These are phyloP conservation scores for Orbilia ellipsospora DNA, from an alignment of 2,329 filamentous ascomycete species.

Conservation along the genomic window DNA sequence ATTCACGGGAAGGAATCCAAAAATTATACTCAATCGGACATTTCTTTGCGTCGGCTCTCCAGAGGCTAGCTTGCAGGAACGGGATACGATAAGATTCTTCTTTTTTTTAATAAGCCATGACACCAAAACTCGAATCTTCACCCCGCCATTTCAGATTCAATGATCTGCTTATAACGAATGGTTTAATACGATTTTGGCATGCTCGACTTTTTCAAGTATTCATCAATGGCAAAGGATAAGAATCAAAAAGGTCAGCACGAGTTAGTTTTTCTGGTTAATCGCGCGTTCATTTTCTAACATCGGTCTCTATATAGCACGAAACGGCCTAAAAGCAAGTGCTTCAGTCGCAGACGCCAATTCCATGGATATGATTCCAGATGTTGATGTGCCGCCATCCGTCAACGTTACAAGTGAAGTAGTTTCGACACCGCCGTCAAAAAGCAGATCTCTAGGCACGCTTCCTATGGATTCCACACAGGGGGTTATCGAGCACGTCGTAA, in stretches of 20 bases:
- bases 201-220: slow-evolving; percentile 7
- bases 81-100: too few relatives aligned
- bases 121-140: too few relatives aligned
- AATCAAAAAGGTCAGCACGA: slow-evolving; percentile 10
- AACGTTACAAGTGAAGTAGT: neutral
- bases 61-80: too few relatives aligned
- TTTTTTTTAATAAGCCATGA: too few relatives aligned
- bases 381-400: neutral
- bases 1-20: too few relatives aligned
- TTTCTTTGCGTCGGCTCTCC: too few relatives aligned
- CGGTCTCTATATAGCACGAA: neutral
- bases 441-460: neutral
- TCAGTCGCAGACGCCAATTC: slow-evolving; percentile 1
- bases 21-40: too few relatives aligned
- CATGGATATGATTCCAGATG: slow-evolving; percentile 3
- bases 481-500: too few relatives aligned
- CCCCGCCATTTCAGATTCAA: too few relatives aligned
- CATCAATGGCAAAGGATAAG: slow-evolving; percentile 26
- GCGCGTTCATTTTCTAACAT: neutral
- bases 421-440: neutral
- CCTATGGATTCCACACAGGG: neutral
- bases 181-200: neutral
- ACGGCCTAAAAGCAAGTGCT: slow-evolving; percentile 4
- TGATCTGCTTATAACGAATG: too few relatives aligned
- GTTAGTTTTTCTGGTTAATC: neutral